Evolutionary conservation across 2,329 filamentous ascomycete genomes (phyloP), one percentile per base, ranked within the genome.

Genomic region (Pseudogymnoascus verrucosus): DNA sequence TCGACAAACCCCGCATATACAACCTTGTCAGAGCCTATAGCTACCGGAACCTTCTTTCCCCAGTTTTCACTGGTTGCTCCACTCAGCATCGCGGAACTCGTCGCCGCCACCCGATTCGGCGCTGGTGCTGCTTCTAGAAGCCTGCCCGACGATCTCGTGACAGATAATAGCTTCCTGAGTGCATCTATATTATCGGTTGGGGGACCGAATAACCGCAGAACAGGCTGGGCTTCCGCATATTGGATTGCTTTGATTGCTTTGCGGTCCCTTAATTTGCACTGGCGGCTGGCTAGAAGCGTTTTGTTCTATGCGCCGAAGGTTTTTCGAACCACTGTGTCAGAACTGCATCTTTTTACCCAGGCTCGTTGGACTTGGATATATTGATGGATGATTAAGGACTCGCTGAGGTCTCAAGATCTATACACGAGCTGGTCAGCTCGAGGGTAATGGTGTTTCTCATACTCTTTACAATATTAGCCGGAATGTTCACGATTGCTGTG

Each of bases 11-110:
- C 47, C 47, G 47, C 47, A 54, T 31, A 11, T 54, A 6, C 23
- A 16, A 16, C 47, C 26, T 11, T 23, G 26, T 31, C 26, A 19
- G 26, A 10, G 26, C 47, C 26, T 11, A 54, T 54, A 54, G 47
- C 47, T 54, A 54, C 47, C 47, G 47, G 47, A 57, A 57, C 47
- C 47, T 57, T 57, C 47, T 57, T 57, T 57, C 26, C 47, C 47
- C 26, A 57, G 47, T 31, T 57, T 57, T n/a, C 47, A 57, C 47
- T 19, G n/a, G 26, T 8, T 19, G 47, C 26, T 57, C 47, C 26
- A 57, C 26, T 57, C 26, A 57, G 6, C 19, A 34, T 34, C n/a
- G 10, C 47, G 47, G 47, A 57, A 19, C 26, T 57, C 26, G 47
- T 57, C 26, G 26, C 47, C 47, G 47, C 26, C 26, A 31, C 47